Base-by-base conservation (phyloP, 345 rosid genomes). In the Melaleuca quinquenervia region DNA sequence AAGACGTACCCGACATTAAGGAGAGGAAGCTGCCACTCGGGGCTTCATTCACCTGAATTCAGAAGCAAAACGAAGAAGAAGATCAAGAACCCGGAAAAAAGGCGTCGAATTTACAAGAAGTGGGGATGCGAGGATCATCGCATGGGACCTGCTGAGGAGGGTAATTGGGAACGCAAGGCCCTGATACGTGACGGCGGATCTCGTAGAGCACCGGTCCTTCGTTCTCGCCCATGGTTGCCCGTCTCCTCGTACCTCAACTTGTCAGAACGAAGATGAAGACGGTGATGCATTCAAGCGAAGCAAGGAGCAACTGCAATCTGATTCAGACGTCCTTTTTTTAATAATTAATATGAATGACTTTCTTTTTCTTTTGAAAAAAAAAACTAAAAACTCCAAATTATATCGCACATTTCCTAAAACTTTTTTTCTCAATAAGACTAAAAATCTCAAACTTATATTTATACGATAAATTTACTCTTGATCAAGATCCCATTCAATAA, bases 81-180 rank as follows among this genome's bases (percentile, higher is more conserved):
- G 70, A 80, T 52, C 11, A 22, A 60, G 48, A 70, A 70, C 48
- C 48, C 76, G 76, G 62, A 24, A 56, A 56, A 70, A 9, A 70
- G 80, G 80, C 14, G 80, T 36, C 0, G 80, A 70, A 70, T 36
- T 32, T 24, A 22, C 48, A 26, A 70, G 13, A 0, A 36, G 36
- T 36, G 26, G 80, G 80, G 80, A 70, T 20, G 48, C 24, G 24
- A 70, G 26, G 22, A 70, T 9, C 48, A 20, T 5, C 80, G 80
- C 22, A 36, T 36, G 48, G 84, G 50, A 95, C 96, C 96, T 93
- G 94, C 52, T 90, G 94, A 87, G 96, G 98, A 91, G 98, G 98
- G 62, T 95, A 95, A 90, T 90, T 92, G 80, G 96, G 91, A 84
- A 85, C 60, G 90, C 86, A 93, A 48, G 94, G 95, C 74, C 94